Conservation (phyloP, 2,329 filamentous ascomycete genomes). For the Saccharata proteae region DNA sequence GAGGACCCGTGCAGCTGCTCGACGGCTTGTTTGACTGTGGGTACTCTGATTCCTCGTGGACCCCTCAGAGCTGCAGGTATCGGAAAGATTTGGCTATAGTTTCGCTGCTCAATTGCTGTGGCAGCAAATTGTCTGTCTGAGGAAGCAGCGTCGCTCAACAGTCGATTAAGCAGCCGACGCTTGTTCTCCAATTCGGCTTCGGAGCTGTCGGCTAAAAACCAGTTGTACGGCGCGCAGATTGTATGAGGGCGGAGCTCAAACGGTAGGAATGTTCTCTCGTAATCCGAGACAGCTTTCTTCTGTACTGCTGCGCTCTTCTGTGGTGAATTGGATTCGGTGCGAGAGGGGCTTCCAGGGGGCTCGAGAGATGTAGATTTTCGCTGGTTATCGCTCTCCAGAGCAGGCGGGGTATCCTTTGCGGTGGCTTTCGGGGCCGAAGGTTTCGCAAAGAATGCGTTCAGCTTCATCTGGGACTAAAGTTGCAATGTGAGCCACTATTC, state of each 20-base stretch:
- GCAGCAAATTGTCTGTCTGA: neutral
- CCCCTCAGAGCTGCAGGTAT: constrained; percentile 2
- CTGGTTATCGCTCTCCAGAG: neutral
- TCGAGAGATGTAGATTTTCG: constrained; percentile 16
- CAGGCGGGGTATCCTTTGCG: neutral
- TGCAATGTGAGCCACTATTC: neutral
- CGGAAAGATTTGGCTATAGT: neutral
- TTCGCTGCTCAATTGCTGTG: too few relatives aligned
- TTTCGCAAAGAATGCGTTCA: constrained; percentile 34
- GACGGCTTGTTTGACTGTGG: constrained; percentile 25
- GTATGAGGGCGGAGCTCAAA: constrained; percentile 71
- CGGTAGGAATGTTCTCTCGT: constrained; percentile 58
- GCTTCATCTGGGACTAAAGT: constrained; percentile 25
- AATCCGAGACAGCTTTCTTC: constrained; percentile 25
- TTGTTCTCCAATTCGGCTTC: constrained; percentile 14
- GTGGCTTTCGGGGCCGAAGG: constrained; percentile 11
- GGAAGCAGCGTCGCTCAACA: neutral
- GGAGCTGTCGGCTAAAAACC: constrained; percentile 16
- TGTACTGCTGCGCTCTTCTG: constrained; percentile 16
- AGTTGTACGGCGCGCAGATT: constrained; percentile 47
- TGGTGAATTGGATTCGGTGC: constrained; percentile 14
- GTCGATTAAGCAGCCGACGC: neutral
- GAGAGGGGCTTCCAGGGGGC: constrained; percentile 5
- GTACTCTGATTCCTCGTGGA: constrained; percentile 7
- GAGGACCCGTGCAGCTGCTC: constrained; percentile 32